These are phyloP conservation scores for Penicillium odoratum DNA, from an alignment of 495 filamentous ascomycete genomes.

Conservation along the genomic window DNA sequence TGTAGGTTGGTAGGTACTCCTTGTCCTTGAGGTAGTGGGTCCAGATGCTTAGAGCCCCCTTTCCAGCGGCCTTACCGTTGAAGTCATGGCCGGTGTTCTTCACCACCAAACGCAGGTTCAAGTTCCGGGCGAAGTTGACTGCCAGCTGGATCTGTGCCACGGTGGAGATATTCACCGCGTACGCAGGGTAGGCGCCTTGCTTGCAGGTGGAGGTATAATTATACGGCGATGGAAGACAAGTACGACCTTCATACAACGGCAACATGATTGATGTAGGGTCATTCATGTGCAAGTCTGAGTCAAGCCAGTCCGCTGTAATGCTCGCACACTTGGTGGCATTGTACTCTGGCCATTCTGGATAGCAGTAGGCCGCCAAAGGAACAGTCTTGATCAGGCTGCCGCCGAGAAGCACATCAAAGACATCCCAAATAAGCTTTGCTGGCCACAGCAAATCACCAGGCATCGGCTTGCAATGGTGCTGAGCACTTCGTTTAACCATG, in stretches of 20 bases:
- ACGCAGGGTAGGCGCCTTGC: slow-evolving; percentile 48
- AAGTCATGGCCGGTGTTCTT: slow-evolving; percentile 69
- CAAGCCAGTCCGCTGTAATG: slow-evolving; percentile 8
- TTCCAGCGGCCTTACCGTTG: slow-evolving; percentile 46
- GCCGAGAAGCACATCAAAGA: slow-evolving; percentile 43
- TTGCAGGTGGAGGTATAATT: slow-evolving; percentile 41
- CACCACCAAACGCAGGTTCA: slow-evolving; percentile 50
- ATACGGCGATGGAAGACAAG: slow-evolving; percentile 27
- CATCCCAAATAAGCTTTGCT: slow-evolving; percentile 27
- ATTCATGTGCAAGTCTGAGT: slow-evolving; percentile 13
- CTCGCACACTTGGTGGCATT: slow-evolving; percentile 37
- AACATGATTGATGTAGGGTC: slow-evolving; percentile 34
- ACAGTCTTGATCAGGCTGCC: slow-evolving; percentile 48
- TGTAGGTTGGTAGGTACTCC: slow-evolving; percentile 6
- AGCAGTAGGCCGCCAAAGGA: slow-evolving; percentile 51
- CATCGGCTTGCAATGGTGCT: slow-evolving; percentile 39
- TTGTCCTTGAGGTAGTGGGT: slow-evolving; percentile 43
- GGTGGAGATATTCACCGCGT: slow-evolving; percentile 4
- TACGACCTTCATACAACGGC: slow-evolving; percentile 28
- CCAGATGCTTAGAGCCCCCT: slow-evolving; percentile 52
- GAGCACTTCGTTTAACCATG: slow-evolving; percentile 3
- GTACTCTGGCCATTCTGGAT: slow-evolving; percentile 38
- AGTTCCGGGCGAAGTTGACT: slow-evolving; percentile 51
- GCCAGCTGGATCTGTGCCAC: slow-evolving; percentile 43
- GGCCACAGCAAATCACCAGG: slow-evolving; percentile 47